Percentiles rank a stretch among this genome's conserved stretches.
Conservation (phyloP, 2,329 filamentous ascomycete genomes). For the Penicillium sp. region DNA sequence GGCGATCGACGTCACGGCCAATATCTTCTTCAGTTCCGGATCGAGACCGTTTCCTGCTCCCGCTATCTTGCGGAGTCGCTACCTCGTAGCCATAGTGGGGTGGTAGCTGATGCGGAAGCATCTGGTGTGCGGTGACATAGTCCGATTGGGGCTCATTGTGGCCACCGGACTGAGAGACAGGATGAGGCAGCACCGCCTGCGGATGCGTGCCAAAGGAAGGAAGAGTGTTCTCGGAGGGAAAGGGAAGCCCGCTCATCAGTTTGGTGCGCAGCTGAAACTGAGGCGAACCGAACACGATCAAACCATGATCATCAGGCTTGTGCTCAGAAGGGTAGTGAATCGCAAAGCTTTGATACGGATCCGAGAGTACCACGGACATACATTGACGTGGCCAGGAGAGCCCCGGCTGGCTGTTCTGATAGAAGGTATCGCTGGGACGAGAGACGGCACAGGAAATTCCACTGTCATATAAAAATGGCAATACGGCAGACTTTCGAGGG, state of each 20-base stretch:
- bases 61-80: conserved; percentile 24
- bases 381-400: conserved; percentile 74
- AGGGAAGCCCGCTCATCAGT: conserved; percentile 32
- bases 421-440: conserved; percentile 2
- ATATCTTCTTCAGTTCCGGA: conserved; percentile 29
- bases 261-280: conserved; percentile 27
- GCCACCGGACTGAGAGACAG: conserved; percentile 28
- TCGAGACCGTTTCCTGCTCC: conserved; percentile 33
- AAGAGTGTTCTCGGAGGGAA: conserved; percentile 31
- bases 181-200: conserved; percentile 35
- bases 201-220: conserved; percentile 38
- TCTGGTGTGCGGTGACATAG: conserved; percentile 32
- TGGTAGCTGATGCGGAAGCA: conserved; percentile 34
- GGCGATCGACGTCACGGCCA: conserved; percentile 23
- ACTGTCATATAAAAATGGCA: conserved; percentile 13
- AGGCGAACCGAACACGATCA: conserved; percentile 57
- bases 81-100: conserved; percentile 38
- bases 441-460: background rate
- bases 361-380: conserved; percentile 66
- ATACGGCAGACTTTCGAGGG: background rate
- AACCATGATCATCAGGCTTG: conserved; percentile 60
- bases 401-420: conserved; percentile 50
- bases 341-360: conserved; percentile 72
- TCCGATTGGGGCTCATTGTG: conserved; percentile 32
- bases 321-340: conserved; percentile 62